Conservation (phyloP, 2,329 filamentous ascomycete genomes). For the Parastagonospora avenae region DNA sequence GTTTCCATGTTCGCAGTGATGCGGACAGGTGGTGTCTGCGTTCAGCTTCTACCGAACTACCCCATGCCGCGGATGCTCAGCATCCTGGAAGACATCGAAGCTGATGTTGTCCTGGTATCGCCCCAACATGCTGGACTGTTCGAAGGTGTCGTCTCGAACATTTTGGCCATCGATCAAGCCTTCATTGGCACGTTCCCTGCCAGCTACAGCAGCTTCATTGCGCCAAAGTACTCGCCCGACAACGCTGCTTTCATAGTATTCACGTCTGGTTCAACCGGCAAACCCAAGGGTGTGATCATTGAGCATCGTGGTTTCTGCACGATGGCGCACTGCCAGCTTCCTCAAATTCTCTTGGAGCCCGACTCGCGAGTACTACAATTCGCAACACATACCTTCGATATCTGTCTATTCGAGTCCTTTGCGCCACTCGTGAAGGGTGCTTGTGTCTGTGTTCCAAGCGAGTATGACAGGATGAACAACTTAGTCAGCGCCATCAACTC, state of each 20-base stretch:
- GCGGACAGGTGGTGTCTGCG: conserved; percentile 27
- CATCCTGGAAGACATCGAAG: conserved; percentile 9
- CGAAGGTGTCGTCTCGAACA: conserved; percentile 44
- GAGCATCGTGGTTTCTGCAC: conserved; percentile 62
- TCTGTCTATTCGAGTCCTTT: conserved; percentile 56
- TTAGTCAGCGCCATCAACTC: conserved; percentile 46
- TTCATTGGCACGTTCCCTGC: conserved; percentile 5
- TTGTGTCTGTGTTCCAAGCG: conserved; percentile 58
- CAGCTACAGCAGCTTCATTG: conserved; percentile 33
- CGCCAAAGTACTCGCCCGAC: conserved; percentile 31
- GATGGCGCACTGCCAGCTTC: conserved; percentile 9
- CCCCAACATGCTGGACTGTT: conserved; percentile 3
- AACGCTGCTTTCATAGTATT: conserved; percentile 64
- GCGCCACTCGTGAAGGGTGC: conserved; percentile 55
- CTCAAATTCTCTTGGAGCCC: conserved; percentile 24
- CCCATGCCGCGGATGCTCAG: conserved; percentile 12
- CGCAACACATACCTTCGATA: conserved; percentile 61
- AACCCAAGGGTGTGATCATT: conserved; percentile 64
- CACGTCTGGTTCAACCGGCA: conserved; percentile 48
- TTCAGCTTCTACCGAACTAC: conserved; percentile 11
- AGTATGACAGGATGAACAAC: conserved; percentile 57
- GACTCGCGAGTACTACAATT: conserved; percentile 55
- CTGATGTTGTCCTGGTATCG: conserved; percentile 14
- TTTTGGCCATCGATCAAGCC: conserved; percentile 19
- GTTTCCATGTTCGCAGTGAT: conserved; percentile 37